Conservation (phyloP, 352 stramenopile species). For the Nothophytophthora sp. region DNA sequence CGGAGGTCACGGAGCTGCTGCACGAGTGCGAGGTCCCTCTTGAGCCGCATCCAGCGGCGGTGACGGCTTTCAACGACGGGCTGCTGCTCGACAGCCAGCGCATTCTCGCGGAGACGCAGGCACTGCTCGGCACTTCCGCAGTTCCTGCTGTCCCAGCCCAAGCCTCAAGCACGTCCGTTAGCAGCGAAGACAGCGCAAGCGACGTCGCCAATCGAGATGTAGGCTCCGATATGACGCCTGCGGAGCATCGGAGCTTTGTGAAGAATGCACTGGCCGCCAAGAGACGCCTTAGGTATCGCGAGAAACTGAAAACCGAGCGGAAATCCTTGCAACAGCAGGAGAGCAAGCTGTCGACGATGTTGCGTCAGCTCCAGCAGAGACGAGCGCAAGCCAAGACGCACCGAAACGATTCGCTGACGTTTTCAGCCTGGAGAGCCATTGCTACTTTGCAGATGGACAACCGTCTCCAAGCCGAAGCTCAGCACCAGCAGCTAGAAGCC, state of each 20-base stretch:
- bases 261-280: conserved; percentile 21
- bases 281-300: conserved; percentile 14
- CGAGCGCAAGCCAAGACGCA: conserved; percentile 2
- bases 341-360: conserved; percentile 7
- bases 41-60: too few relatives aligned
- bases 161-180: too few relatives aligned
- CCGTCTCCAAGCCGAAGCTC: conserved; percentile 17
- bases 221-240: neutral
- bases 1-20: too few relatives aligned
- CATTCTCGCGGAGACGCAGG: too few relatives aligned
- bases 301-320: conserved; percentile 20
- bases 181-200: neutral
- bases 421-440: conserved; percentile 18
- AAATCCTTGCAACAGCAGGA: conserved; percentile 20
- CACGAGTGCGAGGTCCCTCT: too few relatives aligned
- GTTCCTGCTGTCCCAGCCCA: too few relatives aligned
- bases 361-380: conserved; percentile 12
- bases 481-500: conserved; percentile 6
- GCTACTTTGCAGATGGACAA: conserved; percentile 24
- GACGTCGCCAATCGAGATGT: too few relatives aligned
- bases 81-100: too few relatives aligned
- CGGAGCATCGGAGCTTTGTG: conserved; percentile 7
- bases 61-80: too few relatives aligned
- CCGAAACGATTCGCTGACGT: conserved; percentile 9
- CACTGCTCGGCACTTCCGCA: too few relatives aligned